Conservation (phyloP, 1,139 yeast species). For the Suhomyces coccinellae region DNA sequence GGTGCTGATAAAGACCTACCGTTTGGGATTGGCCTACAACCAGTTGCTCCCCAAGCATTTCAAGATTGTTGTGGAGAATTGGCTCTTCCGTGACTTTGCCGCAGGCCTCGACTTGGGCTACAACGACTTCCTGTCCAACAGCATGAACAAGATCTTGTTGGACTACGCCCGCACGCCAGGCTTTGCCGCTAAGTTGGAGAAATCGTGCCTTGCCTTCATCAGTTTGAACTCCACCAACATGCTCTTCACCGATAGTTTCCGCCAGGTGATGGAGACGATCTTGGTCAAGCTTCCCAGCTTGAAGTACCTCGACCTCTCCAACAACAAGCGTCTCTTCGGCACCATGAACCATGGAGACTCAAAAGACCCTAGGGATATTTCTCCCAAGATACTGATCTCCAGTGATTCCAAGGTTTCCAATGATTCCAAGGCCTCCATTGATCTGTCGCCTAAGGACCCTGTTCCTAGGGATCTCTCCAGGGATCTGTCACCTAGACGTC, state of each 20-base stretch:
- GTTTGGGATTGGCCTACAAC: constrained; percentile 71
- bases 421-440: no score
- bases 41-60: constrained; percentile 54
- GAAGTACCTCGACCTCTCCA: constrained; percentile 66
- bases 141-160: constrained; percentile 28
- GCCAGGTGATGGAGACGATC: constrained; percentile 33
- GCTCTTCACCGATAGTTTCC: constrained; percentile 32
- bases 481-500: no score
- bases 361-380: no score
- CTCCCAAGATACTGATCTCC: no score
- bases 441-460: background rate
- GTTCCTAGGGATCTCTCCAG: no score
- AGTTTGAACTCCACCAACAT: constrained; percentile 56
- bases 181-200: constrained; percentile 22
- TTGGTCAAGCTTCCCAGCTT: constrained; percentile 49
- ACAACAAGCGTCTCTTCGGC: constrained; percentile 60
- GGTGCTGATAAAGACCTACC: constrained; percentile 49
- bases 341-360: constrained; percentile 7
- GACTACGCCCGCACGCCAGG: constrained; percentile 23
- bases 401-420: no score
- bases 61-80: constrained; percentile 44
- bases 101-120: constrained; percentile 70
- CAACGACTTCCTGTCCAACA: constrained; percentile 55
- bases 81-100: constrained; percentile 38
- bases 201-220: constrained; percentile 38